These are phyloP conservation scores for Vachellia pachyceras DNA, from an alignment of 306 rosid genomes.

Conservation along the genomic window DNA sequence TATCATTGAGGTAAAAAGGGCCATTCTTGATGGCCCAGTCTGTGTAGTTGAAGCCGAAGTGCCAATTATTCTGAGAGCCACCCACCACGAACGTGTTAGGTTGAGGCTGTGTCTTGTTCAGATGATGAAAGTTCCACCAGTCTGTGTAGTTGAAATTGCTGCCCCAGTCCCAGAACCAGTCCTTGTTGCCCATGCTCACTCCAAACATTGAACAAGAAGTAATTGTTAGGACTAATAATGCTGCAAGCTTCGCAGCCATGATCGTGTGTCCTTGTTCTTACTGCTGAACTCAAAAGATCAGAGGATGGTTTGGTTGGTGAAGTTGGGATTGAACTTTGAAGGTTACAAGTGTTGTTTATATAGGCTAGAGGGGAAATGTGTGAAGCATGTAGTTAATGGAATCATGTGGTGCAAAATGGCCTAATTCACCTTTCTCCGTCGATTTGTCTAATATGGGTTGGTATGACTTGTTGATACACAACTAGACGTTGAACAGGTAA, in stretches of 20 bases:
- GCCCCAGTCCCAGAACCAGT: constrained; percentile 35
- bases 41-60: constrained; percentile 56
- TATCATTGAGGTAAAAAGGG: constrained; percentile 66
- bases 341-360: constrained; percentile 35
- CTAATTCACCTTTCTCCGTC: constrained; percentile 35
- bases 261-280: background rate
- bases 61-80: constrained; percentile 59
- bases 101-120: constrained; percentile 34
- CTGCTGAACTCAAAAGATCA: background rate
- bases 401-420: constrained; percentile 37
- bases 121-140: constrained; percentile 39
- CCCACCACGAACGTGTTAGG: constrained; percentile 56
- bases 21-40: constrained; percentile 58
- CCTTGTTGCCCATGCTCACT: constrained; percentile 47
- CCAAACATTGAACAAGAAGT: constrained; percentile 44
- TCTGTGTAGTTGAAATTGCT: constrained; percentile 39
- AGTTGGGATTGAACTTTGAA: background rate
- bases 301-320: constrained; percentile 2
- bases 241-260: constrained; percentile 41
- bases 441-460: constrained; percentile 22
- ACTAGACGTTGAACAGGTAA: background rate
- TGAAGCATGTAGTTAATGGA: background rate
- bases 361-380: background rate
- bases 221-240: background rate
- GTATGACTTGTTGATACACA: background rate